A percentile compares a stretch with the other conserved stretches of the same genome.
These are phyloP conservation scores for Suillus subalutaceus DNA, from an alignment of 768 basidiomycete genomes.

Conservation along the genomic window DNA sequence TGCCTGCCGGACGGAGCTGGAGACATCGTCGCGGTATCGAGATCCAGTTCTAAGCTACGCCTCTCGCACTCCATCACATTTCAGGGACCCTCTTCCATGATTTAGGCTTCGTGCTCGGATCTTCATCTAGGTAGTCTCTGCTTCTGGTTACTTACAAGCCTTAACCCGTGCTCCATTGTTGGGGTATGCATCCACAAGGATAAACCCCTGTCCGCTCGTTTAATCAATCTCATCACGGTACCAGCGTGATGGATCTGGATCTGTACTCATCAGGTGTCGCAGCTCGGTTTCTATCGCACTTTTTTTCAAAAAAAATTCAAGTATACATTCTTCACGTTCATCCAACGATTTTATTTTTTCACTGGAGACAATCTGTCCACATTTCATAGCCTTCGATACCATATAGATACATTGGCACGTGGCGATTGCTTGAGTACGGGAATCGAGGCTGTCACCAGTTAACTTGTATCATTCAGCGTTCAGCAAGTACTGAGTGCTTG, in stretches of 20 bases:
- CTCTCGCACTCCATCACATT: background rate
- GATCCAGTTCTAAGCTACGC: constrained; percentile 15
- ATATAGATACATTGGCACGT: constrained; percentile 1
- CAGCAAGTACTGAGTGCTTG: background rate
- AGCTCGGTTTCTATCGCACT: constrained; percentile 6
- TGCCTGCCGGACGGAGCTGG: constrained; percentile 12
- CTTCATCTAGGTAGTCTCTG: background rate
- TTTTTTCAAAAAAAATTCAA: background rate
- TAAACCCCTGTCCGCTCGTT: constrained; percentile 35
- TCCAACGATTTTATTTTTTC: constrained; percentile 6
- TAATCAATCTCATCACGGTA: constrained; percentile 21
- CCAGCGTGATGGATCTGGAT: constrained; percentile 22
- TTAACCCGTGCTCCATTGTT: constrained; percentile 4
- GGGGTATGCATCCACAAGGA: constrained; percentile 28
- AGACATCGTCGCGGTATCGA: constrained; percentile 18
- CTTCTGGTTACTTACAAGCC: background rate
- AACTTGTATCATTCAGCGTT: background rate
- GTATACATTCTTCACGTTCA: constrained; percentile 6
- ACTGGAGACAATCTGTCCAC: background rate
- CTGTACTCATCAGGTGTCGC: constrained; percentile 30
- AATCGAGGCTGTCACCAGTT: background rate
- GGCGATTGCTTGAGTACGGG: background rate
- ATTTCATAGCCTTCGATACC: constrained; percentile 10
- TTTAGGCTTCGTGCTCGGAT: constrained; percentile 5
- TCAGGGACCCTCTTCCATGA: constrained; percentile 7